These are phyloP conservation scores for Gomphus bonarii DNA, from an alignment of 1,284 basidiomycete genomes.

Conservation along the genomic window DNA sequence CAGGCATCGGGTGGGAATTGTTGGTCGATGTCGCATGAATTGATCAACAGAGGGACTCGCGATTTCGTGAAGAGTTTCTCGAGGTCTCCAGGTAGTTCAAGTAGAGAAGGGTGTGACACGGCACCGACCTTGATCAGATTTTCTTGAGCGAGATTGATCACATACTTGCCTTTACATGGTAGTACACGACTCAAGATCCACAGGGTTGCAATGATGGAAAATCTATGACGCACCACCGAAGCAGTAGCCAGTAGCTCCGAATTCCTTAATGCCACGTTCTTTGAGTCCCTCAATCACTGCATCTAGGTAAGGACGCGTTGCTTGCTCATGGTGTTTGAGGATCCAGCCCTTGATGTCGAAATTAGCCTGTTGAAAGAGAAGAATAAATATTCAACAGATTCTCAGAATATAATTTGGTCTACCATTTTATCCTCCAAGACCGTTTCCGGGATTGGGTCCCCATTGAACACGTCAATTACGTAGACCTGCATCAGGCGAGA, in stretches of 20 bases:
- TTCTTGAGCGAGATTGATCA: conserved; percentile 11
- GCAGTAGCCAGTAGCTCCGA: conserved; percentile 23
- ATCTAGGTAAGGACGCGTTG: conserved; percentile 21
- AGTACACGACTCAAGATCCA: not conserved
- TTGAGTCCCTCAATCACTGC: conserved; percentile 22
- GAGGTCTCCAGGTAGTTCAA: conserved; percentile 8
- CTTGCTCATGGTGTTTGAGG: conserved; percentile 16
- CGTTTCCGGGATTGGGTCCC: conserved; percentile 40
- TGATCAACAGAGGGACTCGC: conserved; percentile 51
- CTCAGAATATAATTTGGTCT: conserved; percentile 9
- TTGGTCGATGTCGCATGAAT: conserved; percentile 45
- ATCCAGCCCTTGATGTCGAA: conserved; percentile 45
- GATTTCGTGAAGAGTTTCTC: conserved; percentile 39
- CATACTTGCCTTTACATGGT: conserved; percentile 7
- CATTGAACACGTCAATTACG: conserved; percentile 48
- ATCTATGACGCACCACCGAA: conserved; percentile 19
- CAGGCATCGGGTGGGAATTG: conserved; percentile 40
- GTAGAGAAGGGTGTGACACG: conserved; percentile 8
- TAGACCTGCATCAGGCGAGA: conserved; percentile 28
- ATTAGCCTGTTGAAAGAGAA: not conserved
- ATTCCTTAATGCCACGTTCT: conserved; percentile 17
- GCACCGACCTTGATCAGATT: conserved; percentile 9
- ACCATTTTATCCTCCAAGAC: conserved; percentile 25
- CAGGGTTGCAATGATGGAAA: too few species aligned
- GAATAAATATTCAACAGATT: not conserved